Evolutionary conservation across 2,329 filamentous ascomycete species (phyloP).

Genomic region (Massarina eburnea): DNA sequence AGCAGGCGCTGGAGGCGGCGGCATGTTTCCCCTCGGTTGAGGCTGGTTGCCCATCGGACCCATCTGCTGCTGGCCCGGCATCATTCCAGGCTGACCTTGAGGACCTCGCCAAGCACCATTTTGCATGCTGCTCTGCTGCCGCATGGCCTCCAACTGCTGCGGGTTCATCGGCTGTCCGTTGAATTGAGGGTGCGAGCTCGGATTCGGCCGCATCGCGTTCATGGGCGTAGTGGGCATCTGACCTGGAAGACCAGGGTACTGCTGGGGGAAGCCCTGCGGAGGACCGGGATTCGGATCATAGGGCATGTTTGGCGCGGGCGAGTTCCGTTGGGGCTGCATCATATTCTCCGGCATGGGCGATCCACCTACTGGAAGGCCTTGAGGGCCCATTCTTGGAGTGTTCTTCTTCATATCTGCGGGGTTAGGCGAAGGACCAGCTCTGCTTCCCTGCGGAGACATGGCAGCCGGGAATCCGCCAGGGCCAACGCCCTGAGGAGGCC

Average conservation of each 20-base stretch:
- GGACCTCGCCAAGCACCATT: slow-evolving; percentile 42
- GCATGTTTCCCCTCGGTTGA: slow-evolving; percentile 66
- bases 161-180: slow-evolving; percentile 66
- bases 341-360: slow-evolving; percentile 71
- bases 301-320: slow-evolving; percentile 58
- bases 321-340: slow-evolving; percentile 63
- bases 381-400: slow-evolving; percentile 71
- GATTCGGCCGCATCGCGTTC: slow-evolving; percentile 60
- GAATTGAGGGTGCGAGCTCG: slow-evolving; percentile 55
- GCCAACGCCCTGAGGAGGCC: slow-evolving; percentile 52
- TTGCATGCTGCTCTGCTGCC: slow-evolving; percentile 36
- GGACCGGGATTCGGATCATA: slow-evolving; percentile 50
- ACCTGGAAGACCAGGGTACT: slow-evolving; percentile 31
- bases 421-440: slow-evolving; percentile 73
- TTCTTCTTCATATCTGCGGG: slow-evolving; percentile 77
- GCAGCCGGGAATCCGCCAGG: slow-evolving; percentile 62
- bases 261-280: slow-evolving; percentile 47
- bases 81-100: slow-evolving; percentile 49
- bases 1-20: slow-evolving; percentile 51
- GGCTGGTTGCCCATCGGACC: slow-evolving; percentile 62
- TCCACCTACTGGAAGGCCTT: slow-evolving; percentile 57
- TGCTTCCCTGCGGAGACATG: slow-evolving; percentile 68
- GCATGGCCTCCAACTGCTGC: slow-evolving; percentile 50
- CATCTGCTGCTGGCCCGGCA: slow-evolving; percentile 59
- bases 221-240: slow-evolving; percentile 46